Conservation (phyloP, 176 grass and related monocot genomes). For the Aegilops speltoides region DNA sequence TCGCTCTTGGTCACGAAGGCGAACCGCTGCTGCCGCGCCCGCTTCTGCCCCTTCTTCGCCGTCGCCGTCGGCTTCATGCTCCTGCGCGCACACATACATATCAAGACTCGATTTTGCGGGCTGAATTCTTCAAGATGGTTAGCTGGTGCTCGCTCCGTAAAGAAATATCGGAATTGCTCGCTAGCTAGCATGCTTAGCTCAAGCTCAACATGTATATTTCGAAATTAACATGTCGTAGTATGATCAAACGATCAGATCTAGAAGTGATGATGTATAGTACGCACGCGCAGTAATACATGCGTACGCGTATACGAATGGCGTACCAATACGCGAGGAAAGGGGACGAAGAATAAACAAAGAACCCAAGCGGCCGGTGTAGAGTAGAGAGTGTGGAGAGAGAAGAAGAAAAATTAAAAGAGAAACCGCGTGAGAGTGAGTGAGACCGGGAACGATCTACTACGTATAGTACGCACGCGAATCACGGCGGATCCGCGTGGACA, state of each 20-base stretch:
- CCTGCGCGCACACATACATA: not conserved
- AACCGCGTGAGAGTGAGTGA: constrained; percentile 58
- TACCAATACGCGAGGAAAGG: not conserved
- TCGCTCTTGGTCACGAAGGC: constrained; percentile 94
- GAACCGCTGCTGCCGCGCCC: constrained; percentile 66
- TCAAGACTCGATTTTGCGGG: too few species aligned
- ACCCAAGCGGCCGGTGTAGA: not conserved
- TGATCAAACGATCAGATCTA: not conserved
- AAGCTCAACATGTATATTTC: not conserved
- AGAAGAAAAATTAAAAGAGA: not conserved
- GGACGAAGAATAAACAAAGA: not conserved
- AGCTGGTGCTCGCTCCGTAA: too few species aligned
- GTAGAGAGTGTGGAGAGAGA: not conserved
- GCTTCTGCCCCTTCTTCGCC: constrained; percentile 65
- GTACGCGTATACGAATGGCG: not conserved
- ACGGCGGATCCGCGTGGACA: constrained; percentile 37
- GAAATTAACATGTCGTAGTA: not conserved
- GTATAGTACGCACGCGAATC: constrained; percentile 37
- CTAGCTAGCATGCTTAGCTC: not conserved
- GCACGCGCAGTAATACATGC: not conserved
- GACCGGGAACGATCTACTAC: constrained; percentile 38
- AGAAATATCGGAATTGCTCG: not conserved
- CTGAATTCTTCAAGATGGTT: too few species aligned
- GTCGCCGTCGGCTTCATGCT: not conserved
- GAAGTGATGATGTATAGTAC: not conserved